Base-by-base conservation (phyloP, 2,329 filamentous ascomycete species). In the Endoconidiophora laricicola region DNA sequence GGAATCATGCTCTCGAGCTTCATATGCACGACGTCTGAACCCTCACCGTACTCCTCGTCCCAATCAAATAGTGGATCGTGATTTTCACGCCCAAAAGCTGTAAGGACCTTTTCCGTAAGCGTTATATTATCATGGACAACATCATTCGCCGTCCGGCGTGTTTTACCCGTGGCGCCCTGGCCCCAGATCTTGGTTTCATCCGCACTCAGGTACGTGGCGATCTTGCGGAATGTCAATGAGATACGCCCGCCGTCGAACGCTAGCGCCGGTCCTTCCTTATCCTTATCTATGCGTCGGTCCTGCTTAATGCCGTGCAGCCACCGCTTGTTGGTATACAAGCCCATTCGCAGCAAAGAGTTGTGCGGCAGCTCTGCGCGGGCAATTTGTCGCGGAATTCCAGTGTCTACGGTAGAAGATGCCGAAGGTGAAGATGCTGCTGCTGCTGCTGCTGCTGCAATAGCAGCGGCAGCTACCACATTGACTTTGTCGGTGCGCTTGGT, bases 241-340 rank as follows among this genome's bases (percentile, higher is more conserved):
- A 98, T 94, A 44, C 91, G 82, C 44, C 80, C 78, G 5, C 87
- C 83, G 4, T 68, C 69, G 58, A 76, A 86, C 0, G 83, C 82
- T 39, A 79, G 72, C 61, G 96, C 90, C 4, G 75, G 74, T 0
- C 68, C 57, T 0, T 74, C 71, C 62, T 90, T 88, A 56, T 88
- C 82, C 1, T 69, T 65, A 1, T 69, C 65, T 0, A 74, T 67
- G 23, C 91, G 78, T 61, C 88, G 93, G 64, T 98, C 91, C 41
- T 83, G 78, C 46, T 83, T 80, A 61, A 98, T 95, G n/a, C 80
- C 80, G 65, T 98, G 91, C 9, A 95, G 73, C 86, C 88, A 96
- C 57, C 78, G 74, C 65, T 74, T 78, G 60, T 98, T 98, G 1
- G 87, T 94, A 38, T 69, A 62, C 16, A 86, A 69, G 2, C 88